Base-by-base conservation (phyloP, 2,329 filamentous ascomycete genomes). In the Hortaea werneckii region DNA sequence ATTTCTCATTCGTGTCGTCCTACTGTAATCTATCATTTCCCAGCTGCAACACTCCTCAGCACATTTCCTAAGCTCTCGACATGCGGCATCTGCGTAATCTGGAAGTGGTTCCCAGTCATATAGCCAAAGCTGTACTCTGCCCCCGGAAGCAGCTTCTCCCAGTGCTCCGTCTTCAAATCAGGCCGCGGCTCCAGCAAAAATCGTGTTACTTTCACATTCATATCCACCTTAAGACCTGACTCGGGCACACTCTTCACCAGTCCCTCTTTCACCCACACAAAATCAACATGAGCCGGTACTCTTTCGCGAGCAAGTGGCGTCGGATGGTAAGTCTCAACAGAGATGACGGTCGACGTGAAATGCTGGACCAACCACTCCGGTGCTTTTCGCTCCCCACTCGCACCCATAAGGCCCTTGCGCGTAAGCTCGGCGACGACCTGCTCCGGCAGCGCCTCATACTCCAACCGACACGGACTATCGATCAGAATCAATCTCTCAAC, bases 101-200 rank as follows among this genome's bases (percentile, higher is more conserved):
- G 56, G 41, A 61, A 61, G 42, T 61, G 59, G 29, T 61, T 59
- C 0, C 59, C 59, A 27, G 57, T 61, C 57, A 61, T 60, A 28
- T 60, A 60, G 29, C 58, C 48, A 37, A 54, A 56, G 2, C 44
- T 49, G 41, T 55, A 57, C 42, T 50, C 39, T 30, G 59, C 57
- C 3, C 59, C 58, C 1, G 57, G 57, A 29, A 61, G 38, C 13
- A 61, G 42, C 46, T 47, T 51, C 47, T 61, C 59, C 59, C 59
- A 61, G 1, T 54, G 54, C 13, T 55, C 59, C 8, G 56, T 55
- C 43, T 54, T 53, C 48, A 61, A 35, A 20, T 60, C 44, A 8
- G 45, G 48, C 42, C 59, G 44, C 6, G 58, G 58, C 52, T 61
- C 59, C 12, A 61, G 53, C 40, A 61, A 40, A 39, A 61, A 61